A percentile compares a stretch with the other conserved stretches of the same genome.
These are phyloP conservation scores for Xylaria longipes DNA, from an alignment of 495 filamentous ascomycete species.

Conservation along the genomic window DNA sequence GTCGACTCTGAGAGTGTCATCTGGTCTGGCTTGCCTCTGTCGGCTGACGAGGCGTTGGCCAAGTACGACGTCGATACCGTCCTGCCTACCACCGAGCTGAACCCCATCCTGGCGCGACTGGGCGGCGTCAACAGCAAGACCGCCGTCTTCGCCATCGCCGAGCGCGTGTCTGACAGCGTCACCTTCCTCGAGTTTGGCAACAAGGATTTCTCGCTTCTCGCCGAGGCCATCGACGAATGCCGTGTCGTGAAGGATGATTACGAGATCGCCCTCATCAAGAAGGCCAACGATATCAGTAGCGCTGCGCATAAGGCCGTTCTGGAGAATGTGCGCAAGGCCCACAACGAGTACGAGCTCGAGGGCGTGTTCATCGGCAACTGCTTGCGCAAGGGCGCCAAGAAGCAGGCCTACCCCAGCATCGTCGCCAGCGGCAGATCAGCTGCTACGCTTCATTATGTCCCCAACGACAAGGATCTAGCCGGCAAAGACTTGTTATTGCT, in stretches of 20 bases:
- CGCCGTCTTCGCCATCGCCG: constrained; percentile 71
- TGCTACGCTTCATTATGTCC: constrained; percentile 86
- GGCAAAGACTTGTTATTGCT: constrained; percentile 78
- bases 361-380: constrained; percentile 77
- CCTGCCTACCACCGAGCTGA: constrained; percentile 70
- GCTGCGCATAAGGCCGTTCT: constrained; percentile 76
- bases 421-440: constrained; percentile 77
- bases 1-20: constrained; percentile 90
- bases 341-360: constrained; percentile 84
- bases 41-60: constrained; percentile 70
- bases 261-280: constrained; percentile 81
- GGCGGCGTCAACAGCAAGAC: constrained; percentile 52
- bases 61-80: constrained; percentile 86
- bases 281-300: constrained; percentile 83
- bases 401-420: constrained; percentile 87
- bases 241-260: constrained; percentile 84
- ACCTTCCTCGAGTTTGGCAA: constrained; percentile 68
- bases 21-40: constrained; percentile 90
- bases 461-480: constrained; percentile 71
- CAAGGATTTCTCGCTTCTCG: constrained; percentile 67
- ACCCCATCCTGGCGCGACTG: constrained; percentile 61
- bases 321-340: constrained; percentile 65
- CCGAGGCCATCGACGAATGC: constrained; percentile 76
- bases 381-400: constrained; percentile 72
- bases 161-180: constrained; percentile 69